These are phyloP conservation scores for Inga laurina DNA, from an alignment of 306 rosid species.

Conservation along the genomic window DNA sequence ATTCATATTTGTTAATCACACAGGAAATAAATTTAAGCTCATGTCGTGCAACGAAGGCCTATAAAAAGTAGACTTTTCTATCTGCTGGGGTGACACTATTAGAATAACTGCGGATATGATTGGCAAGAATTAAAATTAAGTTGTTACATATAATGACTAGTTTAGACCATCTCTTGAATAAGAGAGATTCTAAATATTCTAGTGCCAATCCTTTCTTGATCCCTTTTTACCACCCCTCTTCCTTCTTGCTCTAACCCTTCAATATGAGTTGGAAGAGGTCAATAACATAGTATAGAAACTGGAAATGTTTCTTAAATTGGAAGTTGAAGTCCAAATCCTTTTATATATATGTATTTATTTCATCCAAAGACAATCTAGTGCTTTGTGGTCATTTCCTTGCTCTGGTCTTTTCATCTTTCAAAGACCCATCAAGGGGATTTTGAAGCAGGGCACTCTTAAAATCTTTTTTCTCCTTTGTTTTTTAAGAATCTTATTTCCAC, in stretches of 20 bases:
- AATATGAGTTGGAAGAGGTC: neutral
- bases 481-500: too few relatives aligned
- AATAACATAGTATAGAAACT: neutral
- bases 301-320: neutral
- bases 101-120: neutral
- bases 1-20: conserved; percentile 1
- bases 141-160: neutral
- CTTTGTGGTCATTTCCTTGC: neutral
- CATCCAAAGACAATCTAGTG: neutral
- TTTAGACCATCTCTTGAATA: neutral
- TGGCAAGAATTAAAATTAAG: neutral
- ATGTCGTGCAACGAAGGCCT: neutral
- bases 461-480: too few relatives aligned
- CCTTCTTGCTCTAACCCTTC: neutral
- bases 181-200: neutral
- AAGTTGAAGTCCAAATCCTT: neutral
- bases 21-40: conserved; percentile 20
- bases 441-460: too few relatives aligned
- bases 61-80: neutral
- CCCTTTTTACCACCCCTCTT: neutral
- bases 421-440: neutral
- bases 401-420: neutral
- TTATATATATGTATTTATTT: neutral
- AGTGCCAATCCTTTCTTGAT: neutral
- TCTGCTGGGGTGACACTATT: neutral